Evolutionary conservation across 202 grass and related monocot genomes (phyloP), one percentile per base, ranked within the genome.

Genomic region (Alloteropsis angusta): DNA sequence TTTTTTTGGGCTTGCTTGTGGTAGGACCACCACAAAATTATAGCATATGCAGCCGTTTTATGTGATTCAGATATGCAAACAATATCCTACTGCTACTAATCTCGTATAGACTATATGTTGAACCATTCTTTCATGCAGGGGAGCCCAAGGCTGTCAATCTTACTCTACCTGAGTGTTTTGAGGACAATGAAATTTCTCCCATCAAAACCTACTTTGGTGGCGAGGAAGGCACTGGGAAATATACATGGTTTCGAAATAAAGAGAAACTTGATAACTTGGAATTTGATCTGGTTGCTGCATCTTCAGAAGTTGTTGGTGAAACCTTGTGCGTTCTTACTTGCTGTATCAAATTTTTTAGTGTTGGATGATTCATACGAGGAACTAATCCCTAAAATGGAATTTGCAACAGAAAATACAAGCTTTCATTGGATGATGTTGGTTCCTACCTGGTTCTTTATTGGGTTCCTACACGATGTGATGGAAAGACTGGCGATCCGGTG

Each of bases 181-280:
- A 99, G 86, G 96, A 99, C 74, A 81, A 66, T 38, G 92, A 95
- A 91, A 70, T 98, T 87, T 81, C 86, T 83, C 92, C 96, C 38
- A 25, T 82, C 64, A 98, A 93, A 89, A 81, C 67, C 57, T 99
- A 99, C 56, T 99, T 90, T 57, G 96, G 96, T 89, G 96, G 96
- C 47, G 87, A 84, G 49, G 96, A 99, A 89, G 96, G 96, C 61
- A 66, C 62, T 74, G 90, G 86, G 25, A 93, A 68, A 60, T 99
- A 95, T 85, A 89, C 64, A 68, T 99, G 96, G 96, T 95, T 87
- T 60, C 84, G 84, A 77, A 84, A 85, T 65, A 88, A 84, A 88
- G 72, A 87, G 83, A 95, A 91, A 77, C 59, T 78, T 78, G 67
- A 49, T 28, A 74, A 72, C 49, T 80, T 85, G 43, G 90, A 93